Evolutionary conservation across 352 stramenopile species (phyloP).

Genomic region (Pythium aquatile): DNA sequence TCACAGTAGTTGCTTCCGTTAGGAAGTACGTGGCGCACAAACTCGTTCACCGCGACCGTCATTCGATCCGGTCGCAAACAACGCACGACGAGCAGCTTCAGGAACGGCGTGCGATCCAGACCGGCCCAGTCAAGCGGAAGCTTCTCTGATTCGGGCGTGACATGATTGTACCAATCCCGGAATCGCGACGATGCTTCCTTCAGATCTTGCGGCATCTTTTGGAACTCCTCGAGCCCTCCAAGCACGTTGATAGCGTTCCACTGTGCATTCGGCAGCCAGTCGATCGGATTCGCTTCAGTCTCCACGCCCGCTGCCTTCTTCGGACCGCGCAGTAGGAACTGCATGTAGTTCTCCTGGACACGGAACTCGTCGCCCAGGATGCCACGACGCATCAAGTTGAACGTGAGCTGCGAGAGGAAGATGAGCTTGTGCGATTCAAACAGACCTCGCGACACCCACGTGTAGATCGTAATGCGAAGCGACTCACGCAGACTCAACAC

Average conservation of each 20-base stretch:
- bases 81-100: slow-evolving; percentile 94
- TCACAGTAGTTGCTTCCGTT: slow-evolving; percentile 79
- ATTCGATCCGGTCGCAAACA: slow-evolving; percentile 95
- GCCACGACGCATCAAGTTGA: slow-evolving; percentile 75
- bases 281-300: slow-evolving; percentile 74
- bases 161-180: slow-evolving; percentile 90
- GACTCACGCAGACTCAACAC: slow-evolving; percentile 65
- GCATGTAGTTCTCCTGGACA: slow-evolving; percentile 95
- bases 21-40: slow-evolving; percentile 85
- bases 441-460: slow-evolving; percentile 87
- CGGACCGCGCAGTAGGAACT: slow-evolving; percentile 86
- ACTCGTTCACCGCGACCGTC: slow-evolving; percentile 91
- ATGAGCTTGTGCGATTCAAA: slow-evolving; percentile 92
- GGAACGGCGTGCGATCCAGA: slow-evolving; percentile 89
- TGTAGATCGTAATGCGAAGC: slow-evolving; percentile 86
- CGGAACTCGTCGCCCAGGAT: slow-evolving; percentile 92
- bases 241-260: slow-evolving; percentile 89
- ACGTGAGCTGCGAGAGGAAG: slow-evolving; percentile 87
- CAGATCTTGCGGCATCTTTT: slow-evolving; percentile 93
- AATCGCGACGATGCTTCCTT: slow-evolving; percentile 90
- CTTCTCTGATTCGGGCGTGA: slow-evolving; percentile 85
- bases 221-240: slow-evolving; percentile 93
- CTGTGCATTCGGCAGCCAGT: slow-evolving; percentile 85
- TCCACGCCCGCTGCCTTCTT: slow-evolving; percentile 45
- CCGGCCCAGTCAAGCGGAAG: slow-evolving; percentile 91